These are phyloP conservation scores for Phytophthora rubi DNA, from an alignment of 352 stramenopile genomes.

Conservation along the genomic window DNA sequence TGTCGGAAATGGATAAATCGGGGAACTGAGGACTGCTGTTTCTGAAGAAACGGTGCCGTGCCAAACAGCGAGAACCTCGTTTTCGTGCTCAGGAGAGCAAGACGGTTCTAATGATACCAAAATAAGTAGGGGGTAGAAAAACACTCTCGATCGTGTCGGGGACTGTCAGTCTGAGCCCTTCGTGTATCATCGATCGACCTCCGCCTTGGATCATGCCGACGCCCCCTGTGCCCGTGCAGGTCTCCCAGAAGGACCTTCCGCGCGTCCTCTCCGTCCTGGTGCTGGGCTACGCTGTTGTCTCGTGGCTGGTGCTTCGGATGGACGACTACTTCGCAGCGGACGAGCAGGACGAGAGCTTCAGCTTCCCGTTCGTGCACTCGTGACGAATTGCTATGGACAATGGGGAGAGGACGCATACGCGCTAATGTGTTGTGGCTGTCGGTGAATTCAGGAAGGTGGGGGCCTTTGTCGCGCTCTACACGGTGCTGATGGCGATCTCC, in stretches of 20 bases:
- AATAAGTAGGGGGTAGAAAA: too few relatives aligned
- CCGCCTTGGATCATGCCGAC: conserved; percentile 10
- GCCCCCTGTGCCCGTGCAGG: conserved; percentile 57
- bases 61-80: too few relatives aligned
- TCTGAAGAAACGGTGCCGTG: too few relatives aligned
- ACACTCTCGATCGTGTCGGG: too few relatives aligned
- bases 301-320: conserved; percentile 58
- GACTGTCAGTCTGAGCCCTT: neutral
- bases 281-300: conserved; percentile 38
- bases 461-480: conserved; percentile 63
- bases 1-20: too few relatives aligned
- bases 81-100: too few relatives aligned
- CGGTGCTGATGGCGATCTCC: conserved; percentile 51
- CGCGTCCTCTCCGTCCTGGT: conserved; percentile 44
- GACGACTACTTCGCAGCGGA: conserved; percentile 55
- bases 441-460: conserved; percentile 46
- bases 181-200: neutral
- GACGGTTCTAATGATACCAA: too few relatives aligned
- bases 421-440: neutral
- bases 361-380: conserved; percentile 51
- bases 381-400: conserved; percentile 1
- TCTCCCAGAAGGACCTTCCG: conserved; percentile 62
- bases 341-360: conserved; percentile 50
- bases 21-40: too few relatives aligned
- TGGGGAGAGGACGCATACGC: neutral